Evolutionary conservation across 352 stramenopile genomes (phyloP).

Genomic region (Globisporangium paddicum): DNA sequence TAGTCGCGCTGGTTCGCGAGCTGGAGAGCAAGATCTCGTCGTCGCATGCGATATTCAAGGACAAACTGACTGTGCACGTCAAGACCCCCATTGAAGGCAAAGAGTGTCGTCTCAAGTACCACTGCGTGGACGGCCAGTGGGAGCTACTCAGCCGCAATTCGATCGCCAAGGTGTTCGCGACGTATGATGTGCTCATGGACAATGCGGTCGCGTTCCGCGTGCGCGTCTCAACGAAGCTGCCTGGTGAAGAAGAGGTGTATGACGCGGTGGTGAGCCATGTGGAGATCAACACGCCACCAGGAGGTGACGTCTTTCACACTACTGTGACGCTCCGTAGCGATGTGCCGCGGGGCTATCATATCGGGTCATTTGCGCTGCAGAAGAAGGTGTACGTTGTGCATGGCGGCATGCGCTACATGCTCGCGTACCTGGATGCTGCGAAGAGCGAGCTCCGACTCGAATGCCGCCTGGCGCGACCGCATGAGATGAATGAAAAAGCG

Average conservation of each 20-base stretch:
- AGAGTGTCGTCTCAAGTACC: conserved; percentile 31
- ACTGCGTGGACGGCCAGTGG: conserved; percentile 29
- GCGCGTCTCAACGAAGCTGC: background rate
- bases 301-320: background rate
- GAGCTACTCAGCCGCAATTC: conserved; percentile 14
- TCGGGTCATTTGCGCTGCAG: background rate
- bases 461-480: background rate
- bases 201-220: background rate
- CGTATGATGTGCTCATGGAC: conserved; percentile 12
- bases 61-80: conserved; percentile 1
- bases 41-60: background rate
- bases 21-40: background rate
- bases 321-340: background rate
- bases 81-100: background rate
- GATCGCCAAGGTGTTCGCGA: conserved; percentile 13
- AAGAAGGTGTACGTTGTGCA: background rate
- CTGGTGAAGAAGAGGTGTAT: background rate
- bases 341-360: background rate
- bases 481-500: background rate
- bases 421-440: background rate
- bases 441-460: background rate
- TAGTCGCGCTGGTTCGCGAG: background rate
- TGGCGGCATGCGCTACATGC: background rate
- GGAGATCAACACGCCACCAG: background rate
- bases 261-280: background rate